Evolutionary conservation across 2,329 filamentous ascomycete genomes (phyloP), one percentile per base, ranked within the genome.

Genomic region (Trichophyton simii): DNA sequence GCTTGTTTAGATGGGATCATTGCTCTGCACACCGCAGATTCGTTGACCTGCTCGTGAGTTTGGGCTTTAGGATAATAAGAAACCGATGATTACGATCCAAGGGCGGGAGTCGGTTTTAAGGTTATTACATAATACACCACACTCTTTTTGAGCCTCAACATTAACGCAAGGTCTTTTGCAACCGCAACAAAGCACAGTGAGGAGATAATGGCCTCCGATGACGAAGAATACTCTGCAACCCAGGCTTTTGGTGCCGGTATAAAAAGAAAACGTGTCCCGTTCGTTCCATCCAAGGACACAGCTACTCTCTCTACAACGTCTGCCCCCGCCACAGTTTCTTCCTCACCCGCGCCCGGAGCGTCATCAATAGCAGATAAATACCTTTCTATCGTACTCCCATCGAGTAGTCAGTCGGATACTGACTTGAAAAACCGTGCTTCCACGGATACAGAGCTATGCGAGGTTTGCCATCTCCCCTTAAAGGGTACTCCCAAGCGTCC

Each of bases 171-270:
- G 46, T 22, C 22, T 52, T 52, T 25, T 4, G 13, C 8, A 22
- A 28, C 9, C 11, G 11, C 20, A 31, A 13, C 9, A 15, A 25
- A 15, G 13, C 4, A 25, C 20, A 15, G 15, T 13, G 3, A 38
- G 34, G 15, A 25, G 46, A 61, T 36, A 44, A 72, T 70, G 65
- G 67, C 73, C 61, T 61, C 66, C 48, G 65, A 72, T 68, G 79
- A 82, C 22, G 80, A 85, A 50, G 78, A 79, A 50, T 85, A 85
- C 63, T 80, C 80, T 18, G 78, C 84, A 63, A 83, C 85, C 66
- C 78, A 79, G 11, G 79, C 81, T 61, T 87, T 85, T 65, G 82
- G 82, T 50, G 81, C 83, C 11, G 83, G 84, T n/a, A 79, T 87
- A 59, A 83, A 82, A 68, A 78, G 82, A 66, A 84, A 82, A 72